Evolutionary conservation across 1,284 basidiomycete genomes (phyloP).

Genomic region (Ceratobasidium sp.): DNA sequence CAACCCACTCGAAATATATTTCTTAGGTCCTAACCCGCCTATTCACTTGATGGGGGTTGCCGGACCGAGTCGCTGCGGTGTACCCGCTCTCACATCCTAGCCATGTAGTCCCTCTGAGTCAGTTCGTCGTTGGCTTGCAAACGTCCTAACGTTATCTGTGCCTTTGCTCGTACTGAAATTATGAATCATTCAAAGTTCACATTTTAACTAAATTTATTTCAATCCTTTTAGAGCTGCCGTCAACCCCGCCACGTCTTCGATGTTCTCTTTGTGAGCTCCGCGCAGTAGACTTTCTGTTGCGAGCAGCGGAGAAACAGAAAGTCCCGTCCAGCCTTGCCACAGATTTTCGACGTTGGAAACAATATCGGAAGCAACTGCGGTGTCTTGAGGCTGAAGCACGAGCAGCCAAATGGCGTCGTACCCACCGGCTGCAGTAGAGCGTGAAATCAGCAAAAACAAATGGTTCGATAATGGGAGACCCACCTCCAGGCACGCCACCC

Average conservation of each 20-base stretch:
- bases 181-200: background rate
- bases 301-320: slow-evolving; percentile 84
- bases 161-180: too few relatives aligned
- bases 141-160: too few relatives aligned
- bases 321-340: slow-evolving; percentile 80
- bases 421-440: slow-evolving; percentile 80
- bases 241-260: slow-evolving; percentile 75
- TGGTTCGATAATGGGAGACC: slow-evolving; percentile 52
- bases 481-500: slow-evolving; percentile 96
- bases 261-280: slow-evolving; percentile 75
- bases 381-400: slow-evolving; percentile 73
- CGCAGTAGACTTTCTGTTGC: slow-evolving; percentile 80
- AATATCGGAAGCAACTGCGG: slow-evolving; percentile 53
- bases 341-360: slow-evolving; percentile 71
- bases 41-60: too few relatives aligned
- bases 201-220: background rate
- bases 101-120: too few relatives aligned
- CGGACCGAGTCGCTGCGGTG: too few relatives aligned
- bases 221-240: slow-evolving; percentile 57
- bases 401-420: slow-evolving; percentile 98
- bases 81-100: too few relatives aligned
- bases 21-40: too few relatives aligned
- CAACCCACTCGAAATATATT: too few relatives aligned
- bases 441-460: slow-evolving; percentile 2
- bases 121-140: too few relatives aligned